A percentile compares a stretch with the other conserved stretches of the same genome.
phyloP scores from a whole-genome alignment of 192 early-diverging fungal species.

The Entomortierella lignicola region DNA sequence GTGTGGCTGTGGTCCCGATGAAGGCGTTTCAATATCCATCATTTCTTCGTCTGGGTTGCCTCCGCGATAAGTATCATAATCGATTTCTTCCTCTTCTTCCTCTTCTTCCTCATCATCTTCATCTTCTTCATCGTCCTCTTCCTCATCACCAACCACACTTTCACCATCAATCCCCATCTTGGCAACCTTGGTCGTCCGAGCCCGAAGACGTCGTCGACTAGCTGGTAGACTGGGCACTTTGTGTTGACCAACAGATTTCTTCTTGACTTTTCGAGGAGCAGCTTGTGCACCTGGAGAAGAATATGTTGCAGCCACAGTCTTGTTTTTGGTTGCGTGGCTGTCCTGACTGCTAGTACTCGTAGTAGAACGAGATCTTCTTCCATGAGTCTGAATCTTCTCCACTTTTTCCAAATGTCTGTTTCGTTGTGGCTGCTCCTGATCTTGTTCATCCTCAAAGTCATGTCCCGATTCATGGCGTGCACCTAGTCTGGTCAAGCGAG shows the following conservation, averaged over 20 bases:
- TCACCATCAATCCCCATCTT: conserved; percentile 51
- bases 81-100: conserved; percentile 30
- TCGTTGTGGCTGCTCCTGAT: conserved; percentile 20
- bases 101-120: conserved; percentile 39
- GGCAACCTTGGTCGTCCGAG: conserved; percentile 46
- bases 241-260: conserved; percentile 23
- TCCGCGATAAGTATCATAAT: conserved; percentile 27
- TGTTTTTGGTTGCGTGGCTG: conserved; percentile 22
- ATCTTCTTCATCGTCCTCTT: conserved; percentile 37
- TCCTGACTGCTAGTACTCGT: conserved; percentile 52
- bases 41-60: conserved; percentile 30
- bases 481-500: conserved; percentile 47
- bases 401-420: conserved; percentile 18
- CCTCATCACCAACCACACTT: conserved; percentile 24
- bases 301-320: not conserved
- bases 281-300: conserved; percentile 20
- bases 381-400: conserved; percentile 8
- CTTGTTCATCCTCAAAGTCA: conserved; percentile 35
- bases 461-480: conserved; percentile 50
- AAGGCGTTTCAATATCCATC: conserved; percentile 30
- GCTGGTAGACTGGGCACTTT: conserved; percentile 42
- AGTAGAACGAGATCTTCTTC: conserved; percentile 42
- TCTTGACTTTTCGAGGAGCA: conserved; percentile 39
- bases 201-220: conserved; percentile 44
- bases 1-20: not conserved